These are phyloP conservation scores for Penicillium antarcticum DNA, from an alignment of 495 filamentous ascomycete species.

Conservation along the genomic window DNA sequence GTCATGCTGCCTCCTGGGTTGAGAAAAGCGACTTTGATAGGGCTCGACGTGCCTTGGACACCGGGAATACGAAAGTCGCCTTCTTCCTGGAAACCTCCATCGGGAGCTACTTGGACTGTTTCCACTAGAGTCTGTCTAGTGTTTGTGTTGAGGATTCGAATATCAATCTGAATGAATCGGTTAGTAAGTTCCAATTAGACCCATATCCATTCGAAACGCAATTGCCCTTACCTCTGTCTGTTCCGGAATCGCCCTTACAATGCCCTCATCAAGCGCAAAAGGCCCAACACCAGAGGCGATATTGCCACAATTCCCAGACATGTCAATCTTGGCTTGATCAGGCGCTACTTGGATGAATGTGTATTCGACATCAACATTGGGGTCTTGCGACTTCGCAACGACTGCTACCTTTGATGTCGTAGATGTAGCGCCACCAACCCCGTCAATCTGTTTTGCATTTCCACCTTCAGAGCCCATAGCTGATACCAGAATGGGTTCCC, in stretches of 20 bases:
- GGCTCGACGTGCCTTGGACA: slow-evolving; percentile 22
- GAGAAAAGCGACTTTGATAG: slow-evolving; percentile 27
- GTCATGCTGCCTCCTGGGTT: slow-evolving; percentile 32
- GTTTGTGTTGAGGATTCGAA: slow-evolving; percentile 32
- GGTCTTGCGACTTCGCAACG: slow-evolving; percentile 22
- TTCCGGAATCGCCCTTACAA: slow-evolving; percentile 18
- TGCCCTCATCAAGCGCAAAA: slow-evolving; percentile 34
- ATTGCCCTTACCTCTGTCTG: slow-evolving; percentile 18
- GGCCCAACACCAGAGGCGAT: slow-evolving; percentile 36
- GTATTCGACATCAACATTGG: slow-evolving; percentile 34
- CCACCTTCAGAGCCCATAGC: slow-evolving; percentile 27
- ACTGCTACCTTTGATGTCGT: slow-evolving; percentile 41
- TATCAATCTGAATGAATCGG: slow-evolving; percentile 17
- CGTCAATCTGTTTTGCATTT: slow-evolving; percentile 29
- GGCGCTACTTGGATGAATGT: slow-evolving; percentile 36
- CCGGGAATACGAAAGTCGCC: slow-evolving; percentile 26
- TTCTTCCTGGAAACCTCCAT: slow-evolving; percentile 21
- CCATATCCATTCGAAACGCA: background rate
- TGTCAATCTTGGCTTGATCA: slow-evolving; percentile 28
- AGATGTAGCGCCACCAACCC: slow-evolving; percentile 36
- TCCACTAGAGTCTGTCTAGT: slow-evolving; percentile 24
- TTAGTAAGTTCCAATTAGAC: background rate
- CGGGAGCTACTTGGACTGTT: slow-evolving; percentile 19
- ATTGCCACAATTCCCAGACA: slow-evolving; percentile 42
- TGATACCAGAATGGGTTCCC: slow-evolving; percentile 29